Conservation (phyloP, 2,329 filamentous ascomycete species). For the Epichloe aotearoae region DNA sequence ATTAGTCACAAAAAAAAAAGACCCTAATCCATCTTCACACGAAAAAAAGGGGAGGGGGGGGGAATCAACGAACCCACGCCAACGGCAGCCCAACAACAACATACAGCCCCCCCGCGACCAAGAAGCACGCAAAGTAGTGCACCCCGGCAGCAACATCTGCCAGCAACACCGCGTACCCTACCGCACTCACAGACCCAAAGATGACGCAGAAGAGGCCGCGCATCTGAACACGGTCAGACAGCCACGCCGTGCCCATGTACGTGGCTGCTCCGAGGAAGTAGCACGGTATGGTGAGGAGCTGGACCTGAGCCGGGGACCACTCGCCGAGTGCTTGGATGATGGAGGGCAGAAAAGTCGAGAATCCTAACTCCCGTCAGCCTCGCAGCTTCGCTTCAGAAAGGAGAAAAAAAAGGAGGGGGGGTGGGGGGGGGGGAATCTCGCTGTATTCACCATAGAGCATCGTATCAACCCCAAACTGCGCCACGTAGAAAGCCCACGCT, state of each 20-base stretch:
- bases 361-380: constrained; percentile 31
- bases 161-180: constrained; percentile 58
- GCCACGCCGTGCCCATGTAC: constrained; percentile 51
- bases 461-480: constrained; percentile 60
- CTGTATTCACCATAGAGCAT: constrained; percentile 49
- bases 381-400: no score
- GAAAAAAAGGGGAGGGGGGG: not conserved
- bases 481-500: constrained; percentile 55
- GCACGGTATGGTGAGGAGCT: constrained; percentile 67
- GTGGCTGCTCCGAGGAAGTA: constrained; percentile 59
- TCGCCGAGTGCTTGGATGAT: constrained; percentile 58
- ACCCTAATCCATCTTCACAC: no score
- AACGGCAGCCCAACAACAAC: constrained; percentile 41
- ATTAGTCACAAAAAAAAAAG: not conserved
- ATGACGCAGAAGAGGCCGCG: constrained; percentile 51
- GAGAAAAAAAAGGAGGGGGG: not conserved
- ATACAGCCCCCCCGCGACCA: constrained; percentile 64
- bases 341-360: constrained; percentile 64
- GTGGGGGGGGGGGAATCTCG: no score
- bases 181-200: constrained; percentile 48
- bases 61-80: constrained; percentile 30
- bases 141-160: constrained; percentile 45
- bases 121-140: constrained; percentile 62
- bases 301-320: constrained; percentile 52
- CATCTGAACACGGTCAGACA: constrained; percentile 54